Percentiles rank a stretch among this genome's conserved stretches.
Evolutionary conservation across 805 yeast species (phyloP).

Genomic region (Kuraishia ogatae): DNA sequence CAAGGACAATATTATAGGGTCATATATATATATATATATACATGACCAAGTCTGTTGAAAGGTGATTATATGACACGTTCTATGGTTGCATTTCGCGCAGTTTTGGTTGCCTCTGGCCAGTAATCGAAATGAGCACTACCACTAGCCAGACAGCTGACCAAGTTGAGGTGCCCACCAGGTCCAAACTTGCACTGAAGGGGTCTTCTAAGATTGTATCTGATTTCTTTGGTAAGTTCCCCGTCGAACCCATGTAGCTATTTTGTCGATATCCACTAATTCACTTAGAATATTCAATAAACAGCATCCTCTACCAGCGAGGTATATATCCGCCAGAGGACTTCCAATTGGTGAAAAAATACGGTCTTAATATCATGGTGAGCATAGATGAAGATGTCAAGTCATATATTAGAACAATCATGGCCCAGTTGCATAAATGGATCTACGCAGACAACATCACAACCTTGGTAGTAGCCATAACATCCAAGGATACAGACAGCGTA

Average conservation of each 20-base stretch:
- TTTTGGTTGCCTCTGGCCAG: too few relatives aligned
- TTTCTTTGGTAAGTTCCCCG: conserved; percentile 53
- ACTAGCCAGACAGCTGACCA: not conserved
- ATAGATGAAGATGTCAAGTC: conserved; percentile 67
- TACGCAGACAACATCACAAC: conserved; percentile 57
- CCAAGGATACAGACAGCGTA: conserved; percentile 55
- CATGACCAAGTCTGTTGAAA: too few relatives aligned
- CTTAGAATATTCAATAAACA: conserved; percentile 63
- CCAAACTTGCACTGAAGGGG: conserved; percentile 61
- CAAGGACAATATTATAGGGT: too few relatives aligned
- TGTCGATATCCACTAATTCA: not conserved
- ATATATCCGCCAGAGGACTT: conserved; percentile 87
- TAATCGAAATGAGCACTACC: not conserved
- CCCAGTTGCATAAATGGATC: conserved; percentile 70
- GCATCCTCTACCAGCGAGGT: conserved; percentile 81
- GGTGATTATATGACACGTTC: too few relatives aligned
- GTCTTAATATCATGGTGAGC: conserved; percentile 61
- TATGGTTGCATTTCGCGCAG: too few relatives aligned
- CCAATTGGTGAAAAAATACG: conserved; percentile 68
- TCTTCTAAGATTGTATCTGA: conserved; percentile 75
- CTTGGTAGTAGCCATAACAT: conserved; percentile 64
- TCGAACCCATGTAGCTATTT: too few relatives aligned
- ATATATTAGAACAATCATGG: conserved; percentile 60
- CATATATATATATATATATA: too few relatives aligned
- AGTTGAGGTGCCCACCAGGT: conserved; percentile 24